phyloP scores from a whole-genome alignment of 805 yeast species.

The Scheffersomyces coipomensis region DNA sequence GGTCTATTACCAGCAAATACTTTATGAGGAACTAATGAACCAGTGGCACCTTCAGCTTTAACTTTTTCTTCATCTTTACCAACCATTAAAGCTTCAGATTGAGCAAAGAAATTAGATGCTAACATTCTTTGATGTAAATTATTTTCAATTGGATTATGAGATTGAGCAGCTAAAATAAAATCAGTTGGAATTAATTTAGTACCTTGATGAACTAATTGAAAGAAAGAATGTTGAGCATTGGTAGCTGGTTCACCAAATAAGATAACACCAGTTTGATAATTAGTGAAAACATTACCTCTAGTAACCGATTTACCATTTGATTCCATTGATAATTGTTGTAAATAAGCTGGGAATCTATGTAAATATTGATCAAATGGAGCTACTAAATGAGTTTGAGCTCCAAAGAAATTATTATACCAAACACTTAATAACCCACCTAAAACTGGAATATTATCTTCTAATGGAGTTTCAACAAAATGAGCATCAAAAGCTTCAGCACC shows the following conservation, averaged over 20 bases:
- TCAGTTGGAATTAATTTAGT: slow-evolving; percentile 96
- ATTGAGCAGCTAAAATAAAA: slow-evolving; percentile 93
- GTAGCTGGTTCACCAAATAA: slow-evolving; percentile 99
- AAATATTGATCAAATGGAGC: slow-evolving; percentile 99
- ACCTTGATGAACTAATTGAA: slow-evolving; percentile 99
- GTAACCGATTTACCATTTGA: slow-evolving; percentile 98
- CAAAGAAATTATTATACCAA: slow-evolving; percentile 98
- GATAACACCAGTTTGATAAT: slow-evolving; percentile 94
- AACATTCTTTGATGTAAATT: slow-evolving; percentile 96
- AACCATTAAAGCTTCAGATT: slow-evolving; percentile 95
- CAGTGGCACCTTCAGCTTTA: slow-evolving; percentile 85
- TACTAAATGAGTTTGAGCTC: slow-evolving; percentile 97
- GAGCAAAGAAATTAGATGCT: slow-evolving; percentile 99
- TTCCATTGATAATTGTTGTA: slow-evolving; percentile 98
- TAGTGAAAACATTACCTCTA: slow-evolving; percentile 85
- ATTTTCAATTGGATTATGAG: slow-evolving; percentile 94
- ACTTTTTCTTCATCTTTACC: slow-evolving; percentile 88
- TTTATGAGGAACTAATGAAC: slow-evolving; percentile 90
- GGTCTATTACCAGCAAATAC: slow-evolving; percentile 98
- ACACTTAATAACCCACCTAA: slow-evolving; percentile 91
- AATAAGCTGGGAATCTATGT: slow-evolving; percentile 98
- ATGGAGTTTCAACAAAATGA: slow-evolving; percentile 81
- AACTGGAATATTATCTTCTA: slow-evolving; percentile 88
- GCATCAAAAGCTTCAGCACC: slow-evolving; percentile 98
- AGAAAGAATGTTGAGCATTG: slow-evolving; percentile 98